Evolutionary conservation across 805 yeast genomes (phyloP), one percentile per base, ranked within the genome.

Genomic region (Metschnikowia gruessii): DNA sequence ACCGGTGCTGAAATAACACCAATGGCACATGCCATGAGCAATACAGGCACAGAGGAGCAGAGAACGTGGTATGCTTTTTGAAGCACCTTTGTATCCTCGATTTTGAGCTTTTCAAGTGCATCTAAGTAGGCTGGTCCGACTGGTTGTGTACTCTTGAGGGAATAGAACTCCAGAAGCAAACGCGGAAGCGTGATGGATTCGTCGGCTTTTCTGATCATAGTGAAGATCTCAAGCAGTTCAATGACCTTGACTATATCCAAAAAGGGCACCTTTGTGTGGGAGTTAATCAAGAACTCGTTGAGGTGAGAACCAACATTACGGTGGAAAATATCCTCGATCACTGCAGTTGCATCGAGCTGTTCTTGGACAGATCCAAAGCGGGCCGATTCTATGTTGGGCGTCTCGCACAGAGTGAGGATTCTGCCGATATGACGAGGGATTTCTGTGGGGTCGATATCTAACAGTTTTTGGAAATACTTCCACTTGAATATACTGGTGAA

Each of bases 261-360:
- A 7, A 66, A 55, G 2, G 72, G 74, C 12, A 62, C 53, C 46
- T 67, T 68, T 6, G 70, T 54, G 46, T 67, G 65, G 37, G 65
- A 64, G 43, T 65, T 61, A 26, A 63, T 43, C 36, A 69, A 59
- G 42, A 62, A 69, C 13, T 68, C 62, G 45, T 61, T 61, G 37
- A 64, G 45, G 24, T 63, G 48, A 11, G 18, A 34, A 12, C 60
- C 36, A 33, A 60, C 57, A 17, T 52, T 48, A n/a, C 22, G 32
- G 21, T 29, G 46, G 19, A 67, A 43, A 5, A 59, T 47, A 15
- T n/a, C 29, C 40, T 66, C 71, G 6, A 63, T 38, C 4, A 18
- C 39, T 12, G 51, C 15, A 3, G 49, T 41, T 16, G 41, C 45
- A 1, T 35, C 33, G 17, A 61, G 28, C 17, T 53, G 56, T 5